phyloP scores from a whole-genome alignment of 225 moss, liverwort and hornwort species.

The Rhytidiadelphus loreus region DNA sequence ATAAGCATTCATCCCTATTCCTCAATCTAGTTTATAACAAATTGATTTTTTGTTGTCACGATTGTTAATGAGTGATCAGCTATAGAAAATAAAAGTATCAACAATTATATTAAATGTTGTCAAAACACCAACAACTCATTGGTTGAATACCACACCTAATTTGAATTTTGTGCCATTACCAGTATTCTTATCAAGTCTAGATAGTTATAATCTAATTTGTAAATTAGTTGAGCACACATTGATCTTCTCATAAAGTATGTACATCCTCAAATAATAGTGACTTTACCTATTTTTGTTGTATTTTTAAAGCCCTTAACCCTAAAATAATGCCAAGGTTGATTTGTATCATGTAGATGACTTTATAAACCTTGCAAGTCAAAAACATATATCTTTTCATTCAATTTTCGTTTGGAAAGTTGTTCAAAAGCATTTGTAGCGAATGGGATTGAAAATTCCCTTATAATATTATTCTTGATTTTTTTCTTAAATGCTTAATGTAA shows the following conservation, averaged over 20 bases:
- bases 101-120: neutral
- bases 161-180: neutral
- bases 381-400: neutral
- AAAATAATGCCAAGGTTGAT: neutral
- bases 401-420: neutral
- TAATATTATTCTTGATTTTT: neutral
- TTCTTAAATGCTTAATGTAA: neutral
- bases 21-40: neutral
- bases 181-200: rapidly evolving
- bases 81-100: neutral
- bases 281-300: neutral
- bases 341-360: neutral
- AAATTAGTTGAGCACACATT: neutral
- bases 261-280: neutral
- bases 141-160: neutral
- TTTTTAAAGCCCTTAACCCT: neutral
- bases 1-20: neutral
- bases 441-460: neutral
- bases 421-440: neutral
- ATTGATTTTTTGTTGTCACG: neutral
- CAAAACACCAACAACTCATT: neutral
- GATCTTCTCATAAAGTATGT: neutral
- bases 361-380: neutral
- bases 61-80: neutral
- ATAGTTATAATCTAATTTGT: no score